Evolutionary conservation across 2,329 filamentous ascomycete genomes (phyloP), one percentile per base, ranked within the genome.

Genomic region (Anthostomella pinea): DNA sequence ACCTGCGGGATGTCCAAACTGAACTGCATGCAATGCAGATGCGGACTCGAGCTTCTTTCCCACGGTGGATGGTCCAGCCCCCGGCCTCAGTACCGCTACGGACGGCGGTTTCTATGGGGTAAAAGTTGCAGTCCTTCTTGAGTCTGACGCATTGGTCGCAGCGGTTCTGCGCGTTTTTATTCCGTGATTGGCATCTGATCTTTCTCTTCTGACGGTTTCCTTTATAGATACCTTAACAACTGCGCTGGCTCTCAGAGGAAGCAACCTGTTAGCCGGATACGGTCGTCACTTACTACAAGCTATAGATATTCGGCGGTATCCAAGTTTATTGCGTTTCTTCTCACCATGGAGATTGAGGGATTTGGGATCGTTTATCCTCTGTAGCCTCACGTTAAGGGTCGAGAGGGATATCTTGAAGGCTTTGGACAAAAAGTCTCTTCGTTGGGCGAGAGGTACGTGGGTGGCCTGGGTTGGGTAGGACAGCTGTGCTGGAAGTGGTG

Each of bases 121-220:
- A 86, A 65, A 95, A 97, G 58, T 85, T 87, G 65, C 91, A 97
- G 48, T 95, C 88, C 57, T 95, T 96, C 64, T 94, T 94, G 57
- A 97, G 69, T 30, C 89, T 81, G 54, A 95, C 95, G 65, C 91
- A 97, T 68, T 95, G 95, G 48, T 85, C 79, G 65, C 91, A 97
- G 46, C 89, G 82, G 29, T 82, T 81, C 55, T 87, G 79, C 7
- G 73, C 60, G 51, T 94, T 87, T 46, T 82, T 80, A 31, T 79
- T 73, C 7, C 86, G 80, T 27, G 87, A 75, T 33, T 95, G 79
- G 63, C 91, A 97, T 65, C 91, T 77, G 45, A 97, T 97, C 66
- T 97, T 97, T 52, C 91, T 83, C 59, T 87, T 78, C 56, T 93
- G 86, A 61, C 91, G 97, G 60, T 96, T 88, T 38, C 85, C 91